Evolutionary conservation across 176 grass and related monocot genomes (phyloP).

Genomic region (Carex scoparia): DNA sequence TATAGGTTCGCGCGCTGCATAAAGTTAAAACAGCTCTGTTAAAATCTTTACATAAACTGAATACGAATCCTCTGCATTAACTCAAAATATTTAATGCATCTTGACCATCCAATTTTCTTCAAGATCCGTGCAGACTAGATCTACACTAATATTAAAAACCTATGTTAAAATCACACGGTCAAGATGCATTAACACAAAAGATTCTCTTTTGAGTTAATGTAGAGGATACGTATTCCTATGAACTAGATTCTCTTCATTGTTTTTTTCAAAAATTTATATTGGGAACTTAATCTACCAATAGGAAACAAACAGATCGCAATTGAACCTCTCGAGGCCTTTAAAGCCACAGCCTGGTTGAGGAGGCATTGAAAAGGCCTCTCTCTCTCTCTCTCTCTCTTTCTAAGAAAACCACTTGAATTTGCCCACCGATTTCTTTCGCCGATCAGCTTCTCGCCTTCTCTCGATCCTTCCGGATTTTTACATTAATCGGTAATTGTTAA

Average conservation of each 20-base stretch:
- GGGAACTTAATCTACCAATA: neutral
- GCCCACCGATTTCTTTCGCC: neutral
- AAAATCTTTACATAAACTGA: no score
- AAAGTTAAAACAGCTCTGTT: no score
- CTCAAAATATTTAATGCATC: no score
- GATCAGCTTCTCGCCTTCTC: neutral
- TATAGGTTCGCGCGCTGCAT: no score
- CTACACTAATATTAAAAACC: no score
- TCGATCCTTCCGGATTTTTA: neutral
- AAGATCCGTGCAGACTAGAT: no score
- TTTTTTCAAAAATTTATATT: neutral
- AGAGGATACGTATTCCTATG: neutral
- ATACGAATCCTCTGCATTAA: no score
- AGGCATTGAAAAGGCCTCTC: neutral
- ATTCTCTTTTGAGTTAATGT: no score
- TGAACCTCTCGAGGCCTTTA: neutral
- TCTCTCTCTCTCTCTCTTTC: neutral
- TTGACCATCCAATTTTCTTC: no score
- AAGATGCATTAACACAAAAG: no score
- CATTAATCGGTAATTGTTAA: neutral
- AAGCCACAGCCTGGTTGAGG: neutral
- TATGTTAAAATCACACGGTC: no score
- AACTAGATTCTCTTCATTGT: neutral
- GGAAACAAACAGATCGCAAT: neutral
- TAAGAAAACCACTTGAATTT: neutral